These are phyloP conservation scores for Mycosphaerella arachidis DNA, from an alignment of 2,329 filamentous ascomycete species.

Conservation along the genomic window DNA sequence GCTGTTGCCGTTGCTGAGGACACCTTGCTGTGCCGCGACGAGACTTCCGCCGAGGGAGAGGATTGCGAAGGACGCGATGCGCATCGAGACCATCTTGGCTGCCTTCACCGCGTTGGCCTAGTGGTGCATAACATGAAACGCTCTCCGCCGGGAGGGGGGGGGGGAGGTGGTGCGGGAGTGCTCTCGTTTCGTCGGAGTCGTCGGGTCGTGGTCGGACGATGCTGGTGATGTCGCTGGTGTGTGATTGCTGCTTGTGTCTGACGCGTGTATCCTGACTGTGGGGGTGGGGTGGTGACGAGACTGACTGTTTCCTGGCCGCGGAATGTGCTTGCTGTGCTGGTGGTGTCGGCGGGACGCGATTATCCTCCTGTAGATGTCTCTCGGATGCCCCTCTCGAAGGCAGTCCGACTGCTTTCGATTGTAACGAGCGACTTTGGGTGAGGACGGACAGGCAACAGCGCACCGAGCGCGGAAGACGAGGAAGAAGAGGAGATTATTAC, in stretches of 20 bases:
- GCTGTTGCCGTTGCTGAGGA: constrained; percentile 31
- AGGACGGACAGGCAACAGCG: no score
- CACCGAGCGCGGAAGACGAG: no score
- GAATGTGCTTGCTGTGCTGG: neutral
- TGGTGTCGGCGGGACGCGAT: neutral
- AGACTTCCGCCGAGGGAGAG: neutral
- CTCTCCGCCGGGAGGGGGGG: no score
- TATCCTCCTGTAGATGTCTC: neutral
- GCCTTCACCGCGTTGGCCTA: neutral
- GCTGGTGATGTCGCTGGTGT: neutral
- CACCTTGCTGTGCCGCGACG: constrained; percentile 23
- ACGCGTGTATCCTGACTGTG: neutral
- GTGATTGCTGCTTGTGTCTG: neutral
- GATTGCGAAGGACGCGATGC: neutral
- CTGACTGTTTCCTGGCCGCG: neutral
- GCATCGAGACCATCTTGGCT: neutral
- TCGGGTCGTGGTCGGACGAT: no score
- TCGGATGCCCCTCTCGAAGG: neutral
- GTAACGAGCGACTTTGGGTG: no score
- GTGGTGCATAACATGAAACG: neutral
- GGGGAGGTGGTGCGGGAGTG: neutral
- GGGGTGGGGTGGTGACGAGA: neutral
- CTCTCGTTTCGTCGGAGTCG: neutral
- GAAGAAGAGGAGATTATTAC: no score
- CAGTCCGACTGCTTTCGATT: neutral